Evolutionary conservation across 306 rosid genomes (phyloP).

Genomic region (Hippophae tibetana): DNA sequence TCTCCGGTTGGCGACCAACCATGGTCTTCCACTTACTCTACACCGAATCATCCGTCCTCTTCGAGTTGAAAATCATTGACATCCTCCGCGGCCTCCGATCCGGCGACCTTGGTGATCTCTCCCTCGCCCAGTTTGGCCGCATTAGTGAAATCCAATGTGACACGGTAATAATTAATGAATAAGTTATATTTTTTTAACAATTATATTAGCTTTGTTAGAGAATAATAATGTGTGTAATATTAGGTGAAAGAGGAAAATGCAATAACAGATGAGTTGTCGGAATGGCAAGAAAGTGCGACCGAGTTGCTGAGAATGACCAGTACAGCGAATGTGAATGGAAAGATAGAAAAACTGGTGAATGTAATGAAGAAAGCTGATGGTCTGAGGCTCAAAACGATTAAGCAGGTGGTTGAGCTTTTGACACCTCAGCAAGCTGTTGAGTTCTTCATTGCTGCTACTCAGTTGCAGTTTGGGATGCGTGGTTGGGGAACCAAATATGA

Average conservation of each 20-base stretch:
- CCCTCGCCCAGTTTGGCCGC: conserved; percentile 52
- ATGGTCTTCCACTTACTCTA: conserved; percentile 71
- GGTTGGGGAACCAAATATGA: conserved; percentile 64
- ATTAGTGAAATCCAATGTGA: conserved; percentile 73
- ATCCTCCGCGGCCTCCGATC: conserved; percentile 58
- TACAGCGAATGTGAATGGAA: conserved; percentile 20
- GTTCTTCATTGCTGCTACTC: conserved; percentile 60
- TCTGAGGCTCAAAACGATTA: conserved; percentile 57
- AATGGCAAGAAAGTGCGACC: conserved; percentile 72
- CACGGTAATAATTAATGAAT: conserved; percentile 27
- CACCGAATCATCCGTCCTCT: conserved; percentile 63
- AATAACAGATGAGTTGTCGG: conserved; percentile 61
- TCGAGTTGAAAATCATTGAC: conserved; percentile 60
- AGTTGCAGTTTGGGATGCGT: conserved; percentile 61
- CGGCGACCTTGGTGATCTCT: conserved; percentile 88
- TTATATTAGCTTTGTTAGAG: neutral
- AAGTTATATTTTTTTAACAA: too few relatives aligned
- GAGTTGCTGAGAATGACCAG: conserved; percentile 30
- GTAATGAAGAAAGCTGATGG: conserved; percentile 63
- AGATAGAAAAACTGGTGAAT: conserved; percentile 29
- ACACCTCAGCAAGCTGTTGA: conserved; percentile 67
- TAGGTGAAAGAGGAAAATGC: conserved; percentile 80
- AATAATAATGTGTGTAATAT: neutral
- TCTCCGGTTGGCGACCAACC: conserved; percentile 86
- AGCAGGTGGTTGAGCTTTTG: conserved; percentile 46